Conservation (phyloP, 1,284 basidiomycete species). For the Puccinia sorghi region DNA sequence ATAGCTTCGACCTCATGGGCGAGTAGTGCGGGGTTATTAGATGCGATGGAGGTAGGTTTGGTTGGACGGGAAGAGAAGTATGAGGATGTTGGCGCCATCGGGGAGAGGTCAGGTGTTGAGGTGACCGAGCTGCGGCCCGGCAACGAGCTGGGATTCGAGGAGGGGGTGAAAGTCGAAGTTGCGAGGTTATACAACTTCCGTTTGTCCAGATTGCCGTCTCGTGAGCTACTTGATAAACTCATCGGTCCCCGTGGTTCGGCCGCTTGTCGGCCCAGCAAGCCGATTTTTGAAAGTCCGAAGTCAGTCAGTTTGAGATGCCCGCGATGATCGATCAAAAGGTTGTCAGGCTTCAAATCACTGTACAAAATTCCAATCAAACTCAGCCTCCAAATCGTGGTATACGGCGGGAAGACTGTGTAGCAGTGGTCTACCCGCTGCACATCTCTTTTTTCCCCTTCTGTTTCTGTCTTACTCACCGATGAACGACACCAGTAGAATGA, state of each 20-base stretch:
- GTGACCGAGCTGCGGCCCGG: neutral
- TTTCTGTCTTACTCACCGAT: slow-evolving; percentile 74
- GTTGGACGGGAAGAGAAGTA: slow-evolving; percentile 27
- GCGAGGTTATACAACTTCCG: slow-evolving; percentile 43
- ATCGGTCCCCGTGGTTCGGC: slow-evolving; percentile 66
- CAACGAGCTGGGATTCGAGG: neutral
- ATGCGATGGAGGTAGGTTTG: neutral
- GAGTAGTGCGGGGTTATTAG: neutral
- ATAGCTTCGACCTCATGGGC: slow-evolving; percentile 1
- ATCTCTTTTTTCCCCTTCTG: too few relatives aligned
- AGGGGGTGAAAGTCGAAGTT: neutral
- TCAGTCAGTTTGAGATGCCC: slow-evolving; percentile 97
- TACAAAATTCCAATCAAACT: slow-evolving; percentile 16
- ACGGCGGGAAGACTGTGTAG: too few relatives aligned
- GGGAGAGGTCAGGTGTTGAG: slow-evolving; percentile 40
- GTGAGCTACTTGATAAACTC: slow-evolving; percentile 58
- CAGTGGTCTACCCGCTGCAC: too few relatives aligned
- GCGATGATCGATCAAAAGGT: slow-evolving; percentile 90
- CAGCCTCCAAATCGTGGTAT: neutral
- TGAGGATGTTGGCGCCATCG: slow-evolving; percentile 25
- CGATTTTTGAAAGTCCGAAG: slow-evolving; percentile 94
- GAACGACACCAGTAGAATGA: slow-evolving; percentile 89
- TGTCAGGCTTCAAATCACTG: slow-evolving; percentile 97
- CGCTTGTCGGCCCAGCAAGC: slow-evolving; percentile 93
- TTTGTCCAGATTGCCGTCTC: slow-evolving; percentile 64